Evolutionary conservation across 2,329 filamentous ascomycete genomes (phyloP).

Genomic region (Byssoonygena ceratinophila): DNA sequence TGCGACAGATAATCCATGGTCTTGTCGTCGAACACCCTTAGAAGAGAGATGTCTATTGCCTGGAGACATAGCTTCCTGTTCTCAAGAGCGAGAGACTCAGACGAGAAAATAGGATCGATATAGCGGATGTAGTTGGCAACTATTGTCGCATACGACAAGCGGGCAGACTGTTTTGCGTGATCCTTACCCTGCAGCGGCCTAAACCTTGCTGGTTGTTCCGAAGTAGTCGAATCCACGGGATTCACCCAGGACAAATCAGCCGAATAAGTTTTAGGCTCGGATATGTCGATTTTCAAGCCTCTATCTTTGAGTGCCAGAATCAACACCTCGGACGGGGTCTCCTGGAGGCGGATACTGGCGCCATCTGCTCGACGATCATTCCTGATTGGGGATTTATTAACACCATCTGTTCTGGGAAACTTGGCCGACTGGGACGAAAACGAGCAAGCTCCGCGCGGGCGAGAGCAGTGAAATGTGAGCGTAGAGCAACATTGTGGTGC

Average conservation of each 20-base stretch:
- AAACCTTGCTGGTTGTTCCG: background rate
- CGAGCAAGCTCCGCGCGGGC: background rate
- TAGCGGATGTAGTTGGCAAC: conserved; percentile 31
- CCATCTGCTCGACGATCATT: background rate
- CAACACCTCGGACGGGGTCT: conserved; percentile 14
- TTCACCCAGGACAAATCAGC: conserved; percentile 13
- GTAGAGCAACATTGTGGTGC: background rate
- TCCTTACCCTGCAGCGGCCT: background rate
- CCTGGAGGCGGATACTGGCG: background rate
- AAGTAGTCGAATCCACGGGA: background rate
- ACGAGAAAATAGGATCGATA: conserved; percentile 25
- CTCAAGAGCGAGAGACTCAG: background rate
- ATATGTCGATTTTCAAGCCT: conserved; percentile 7
- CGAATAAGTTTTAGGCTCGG: conserved; percentile 1
- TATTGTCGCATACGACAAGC: conserved; percentile 21
- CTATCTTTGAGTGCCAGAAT: conserved; percentile 11
- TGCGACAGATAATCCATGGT: conserved; percentile 24
- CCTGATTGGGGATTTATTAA: background rate
- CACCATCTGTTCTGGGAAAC: background rate
- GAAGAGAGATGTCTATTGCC: conserved; percentile 23
- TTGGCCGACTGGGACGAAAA: background rate
- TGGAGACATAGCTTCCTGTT: background rate
- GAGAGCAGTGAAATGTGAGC: background rate
- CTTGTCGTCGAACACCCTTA: conserved; percentile 26
- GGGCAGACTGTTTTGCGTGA: background rate